Evolutionary conservation across 75 land plant species (phyloP).

Genomic region (Sequoiadendron giganteum): DNA sequence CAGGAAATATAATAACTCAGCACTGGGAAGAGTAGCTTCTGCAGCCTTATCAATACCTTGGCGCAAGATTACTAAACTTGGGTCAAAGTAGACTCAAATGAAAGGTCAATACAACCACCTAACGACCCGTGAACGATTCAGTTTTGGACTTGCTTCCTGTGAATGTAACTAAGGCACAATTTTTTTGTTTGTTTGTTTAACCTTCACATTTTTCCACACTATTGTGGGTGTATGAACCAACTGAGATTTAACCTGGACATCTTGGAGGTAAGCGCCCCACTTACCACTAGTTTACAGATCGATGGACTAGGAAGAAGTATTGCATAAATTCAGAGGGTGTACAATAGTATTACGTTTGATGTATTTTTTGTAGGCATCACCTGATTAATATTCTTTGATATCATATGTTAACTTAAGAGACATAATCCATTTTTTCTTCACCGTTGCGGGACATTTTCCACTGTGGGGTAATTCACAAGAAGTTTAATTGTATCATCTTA

Average conservation of each 20-base stretch:
- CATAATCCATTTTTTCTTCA: neutral
- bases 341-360: neutral
- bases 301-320: neutral
- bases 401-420: neutral
- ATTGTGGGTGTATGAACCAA: neutral
- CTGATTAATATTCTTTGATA: neutral
- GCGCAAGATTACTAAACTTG: neutral
- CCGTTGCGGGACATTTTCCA: no score
- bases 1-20: neutral
- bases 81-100: neutral
- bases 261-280: neutral
- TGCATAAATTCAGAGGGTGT: neutral
- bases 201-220: neutral
- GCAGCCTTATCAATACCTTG: slow-evolving; percentile 8
- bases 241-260: neutral
- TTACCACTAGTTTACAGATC: neutral
- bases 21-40: neutral
- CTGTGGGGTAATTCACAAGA: no score
- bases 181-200: neutral
- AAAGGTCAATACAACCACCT: neutral
- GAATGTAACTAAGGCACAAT: neutral
- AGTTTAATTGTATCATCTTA: no score
- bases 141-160: neutral
- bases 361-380: neutral
- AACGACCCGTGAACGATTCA: neutral